These are phyloP conservation scores for Verbena officinalis DNA, from an alignment of 257 asterid species.

Conservation along the genomic window DNA sequence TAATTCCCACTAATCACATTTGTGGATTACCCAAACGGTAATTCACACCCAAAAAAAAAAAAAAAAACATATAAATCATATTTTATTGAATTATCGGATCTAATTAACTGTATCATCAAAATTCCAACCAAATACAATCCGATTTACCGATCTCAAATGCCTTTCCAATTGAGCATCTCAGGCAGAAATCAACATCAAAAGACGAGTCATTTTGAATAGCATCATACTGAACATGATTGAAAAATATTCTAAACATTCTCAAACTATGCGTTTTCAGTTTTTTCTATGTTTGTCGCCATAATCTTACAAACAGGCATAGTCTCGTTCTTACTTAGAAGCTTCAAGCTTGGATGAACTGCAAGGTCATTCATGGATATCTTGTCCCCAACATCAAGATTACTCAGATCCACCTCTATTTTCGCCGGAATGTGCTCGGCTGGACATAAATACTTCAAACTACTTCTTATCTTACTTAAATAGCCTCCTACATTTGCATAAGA, in stretches of 20 bases:
- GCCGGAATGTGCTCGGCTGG: slow-evolving; percentile 88
- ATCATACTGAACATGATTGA: slow-evolving; percentile 18
- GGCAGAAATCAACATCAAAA: slow-evolving; percentile 15
- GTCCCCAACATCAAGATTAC: slow-evolving; percentile 86
- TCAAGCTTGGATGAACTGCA: slow-evolving; percentile 70
- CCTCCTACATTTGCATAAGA: slow-evolving; percentile 63
- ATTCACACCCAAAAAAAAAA: background rate
- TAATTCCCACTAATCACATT: too few species aligned
- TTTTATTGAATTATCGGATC: slow-evolving; percentile 20
- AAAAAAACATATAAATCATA: background rate
- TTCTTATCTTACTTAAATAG: slow-evolving; percentile 51
- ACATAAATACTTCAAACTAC: slow-evolving; percentile 63
- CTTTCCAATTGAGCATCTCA: slow-evolving; percentile 16
- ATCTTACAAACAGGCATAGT: slow-evolving; percentile 84
- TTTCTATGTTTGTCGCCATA: slow-evolving; percentile 44
- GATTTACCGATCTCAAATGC: slow-evolving; percentile 10
- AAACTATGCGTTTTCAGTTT: slow-evolving; percentile 27
- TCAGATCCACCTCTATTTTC: slow-evolving; percentile 81
- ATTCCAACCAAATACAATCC: slow-evolving; percentile 13
- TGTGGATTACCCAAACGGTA: too few species aligned
- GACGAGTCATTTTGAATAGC: slow-evolving; percentile 4
- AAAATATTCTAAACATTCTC: slow-evolving; percentile 8
- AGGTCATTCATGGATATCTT: slow-evolving; percentile 57
- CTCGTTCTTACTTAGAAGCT: slow-evolving; percentile 80
- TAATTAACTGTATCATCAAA: slow-evolving; percentile 5